A percentile compares a stretch with the other conserved stretches of the same genome.
Conservation (phyloP, 495 filamentous ascomycete species). For the Penicillium samsonianum region DNA sequence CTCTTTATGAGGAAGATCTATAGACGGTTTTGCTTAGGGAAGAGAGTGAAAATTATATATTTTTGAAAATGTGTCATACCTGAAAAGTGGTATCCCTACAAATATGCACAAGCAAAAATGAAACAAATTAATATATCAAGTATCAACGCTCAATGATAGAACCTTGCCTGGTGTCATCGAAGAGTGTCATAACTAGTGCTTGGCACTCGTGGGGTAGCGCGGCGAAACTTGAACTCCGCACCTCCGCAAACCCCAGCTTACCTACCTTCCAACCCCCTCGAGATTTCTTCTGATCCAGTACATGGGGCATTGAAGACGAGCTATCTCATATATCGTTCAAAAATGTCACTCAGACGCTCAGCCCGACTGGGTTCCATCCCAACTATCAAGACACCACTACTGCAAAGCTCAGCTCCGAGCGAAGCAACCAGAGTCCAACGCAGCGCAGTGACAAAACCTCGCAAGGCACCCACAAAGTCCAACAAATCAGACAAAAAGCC, state of each 20-base stretch:
- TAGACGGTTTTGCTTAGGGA: too few species aligned
- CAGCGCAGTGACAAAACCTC: conserved; percentile 36
- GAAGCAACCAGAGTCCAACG: conserved; percentile 29
- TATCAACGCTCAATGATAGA: not conserved
- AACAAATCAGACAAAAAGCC: conserved; percentile 24
- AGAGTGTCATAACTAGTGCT: not conserved
- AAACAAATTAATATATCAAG: not conserved
- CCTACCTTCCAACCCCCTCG: not conserved
- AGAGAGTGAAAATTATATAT: too few species aligned
- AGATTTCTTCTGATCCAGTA: not conserved
- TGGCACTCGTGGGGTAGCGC: conserved; percentile 1
- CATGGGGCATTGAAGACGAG: not conserved
- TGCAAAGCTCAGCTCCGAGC: conserved; percentile 31
- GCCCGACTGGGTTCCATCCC: conserved; percentile 54
- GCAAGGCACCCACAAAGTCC: conserved; percentile 25
- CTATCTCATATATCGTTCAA: not conserved
- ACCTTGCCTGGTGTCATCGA: not conserved
- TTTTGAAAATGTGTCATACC: not conserved
- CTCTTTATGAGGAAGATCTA: too few species aligned
- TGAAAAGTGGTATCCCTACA: not conserved
- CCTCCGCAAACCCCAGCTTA: conserved; percentile 5
- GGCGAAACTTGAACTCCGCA: not conserved
- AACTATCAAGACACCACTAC: conserved; percentile 35
- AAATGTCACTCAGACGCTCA: conserved; percentile 61
- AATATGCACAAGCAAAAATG: not conserved